A percentile compares a stretch with the other conserved stretches of the same genome.
Conservation (phyloP, 805 yeast genomes). For the Yarrowia sp. region DNA sequence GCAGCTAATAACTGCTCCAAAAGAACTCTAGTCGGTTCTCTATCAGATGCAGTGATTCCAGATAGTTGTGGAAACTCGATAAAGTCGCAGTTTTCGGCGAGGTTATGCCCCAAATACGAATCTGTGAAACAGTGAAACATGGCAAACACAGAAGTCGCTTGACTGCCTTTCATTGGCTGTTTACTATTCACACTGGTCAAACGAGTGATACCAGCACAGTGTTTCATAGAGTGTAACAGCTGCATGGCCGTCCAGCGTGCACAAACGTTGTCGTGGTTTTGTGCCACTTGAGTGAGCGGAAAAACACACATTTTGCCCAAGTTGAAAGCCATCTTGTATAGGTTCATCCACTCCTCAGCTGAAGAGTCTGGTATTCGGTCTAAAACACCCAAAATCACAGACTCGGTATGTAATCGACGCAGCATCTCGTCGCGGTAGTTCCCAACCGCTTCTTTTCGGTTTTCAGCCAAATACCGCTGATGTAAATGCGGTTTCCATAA, state of each 20-base stretch:
- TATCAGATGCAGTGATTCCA: not conserved
- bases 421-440: slow-evolving; percentile 11
- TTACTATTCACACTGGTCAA: slow-evolving; percentile 1
- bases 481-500: slow-evolving; percentile 8
- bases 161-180: not conserved
- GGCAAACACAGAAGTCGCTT: not conserved
- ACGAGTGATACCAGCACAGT: slow-evolving; percentile 16
- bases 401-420: not conserved
- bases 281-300: slow-evolving; percentile 1
- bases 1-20: not conserved
- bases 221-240: slow-evolving; percentile 15
- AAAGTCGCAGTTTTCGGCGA: slow-evolving; percentile 5
- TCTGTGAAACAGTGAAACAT: slow-evolving; percentile 14
- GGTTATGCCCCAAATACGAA: not conserved
- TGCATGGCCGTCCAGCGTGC: slow-evolving; percentile 9
- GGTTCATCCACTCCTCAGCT: slow-evolving; percentile 2
- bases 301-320: slow-evolving; percentile 14
- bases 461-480: not conserved
- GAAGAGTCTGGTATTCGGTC: not conserved
- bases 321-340: slow-evolving; percentile 12
- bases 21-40: not conserved
- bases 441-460: not conserved
- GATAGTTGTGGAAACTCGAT: not conserved
- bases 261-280: not conserved
- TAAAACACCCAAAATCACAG: not conserved